phyloP scores from a whole-genome alignment of 495 filamentous ascomycete genomes.

The Aspergillus hancockii region DNA sequence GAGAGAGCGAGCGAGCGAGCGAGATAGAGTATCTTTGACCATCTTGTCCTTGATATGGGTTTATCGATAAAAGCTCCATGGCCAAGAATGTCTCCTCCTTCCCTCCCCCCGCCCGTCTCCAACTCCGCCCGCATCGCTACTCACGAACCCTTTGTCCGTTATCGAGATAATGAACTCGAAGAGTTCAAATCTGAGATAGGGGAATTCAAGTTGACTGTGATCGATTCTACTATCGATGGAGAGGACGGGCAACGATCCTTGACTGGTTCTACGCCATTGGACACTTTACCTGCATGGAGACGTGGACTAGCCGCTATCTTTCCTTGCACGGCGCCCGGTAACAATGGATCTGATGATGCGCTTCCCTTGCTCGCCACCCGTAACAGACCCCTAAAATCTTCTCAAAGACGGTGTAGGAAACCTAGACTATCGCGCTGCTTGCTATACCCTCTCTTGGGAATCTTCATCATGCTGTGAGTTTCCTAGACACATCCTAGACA shows the following conservation, averaged over 20 bases:
- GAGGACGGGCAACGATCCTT: background rate
- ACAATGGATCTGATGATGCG: constrained; percentile 16
- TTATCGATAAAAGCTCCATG: background rate
- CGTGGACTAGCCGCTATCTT: constrained; percentile 15
- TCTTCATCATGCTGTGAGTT: constrained; percentile 46
- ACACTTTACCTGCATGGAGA: constrained; percentile 11
- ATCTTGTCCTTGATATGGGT: background rate
- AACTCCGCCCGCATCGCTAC: background rate
- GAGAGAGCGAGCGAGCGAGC: background rate
- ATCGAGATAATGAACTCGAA: background rate
- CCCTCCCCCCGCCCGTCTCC: background rate
- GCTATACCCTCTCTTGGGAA: constrained; percentile 18
- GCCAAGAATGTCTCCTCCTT: constrained; percentile 1
- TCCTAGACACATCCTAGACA: background rate
- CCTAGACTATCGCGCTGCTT: constrained; percentile 22
- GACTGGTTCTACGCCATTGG: background rate
- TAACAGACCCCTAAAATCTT: background rate
- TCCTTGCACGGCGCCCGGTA: constrained; percentile 20
- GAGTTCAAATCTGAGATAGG: background rate
- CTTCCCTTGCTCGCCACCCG: constrained; percentile 23
- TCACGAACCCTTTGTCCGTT: background rate
- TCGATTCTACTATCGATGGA: background rate
- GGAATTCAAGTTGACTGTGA: background rate
- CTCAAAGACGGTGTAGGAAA: constrained; percentile 4
- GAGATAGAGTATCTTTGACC: no score